Conservation (phyloP, 73 alveolate genomes). For the Paramecium bursaria region DNA sequence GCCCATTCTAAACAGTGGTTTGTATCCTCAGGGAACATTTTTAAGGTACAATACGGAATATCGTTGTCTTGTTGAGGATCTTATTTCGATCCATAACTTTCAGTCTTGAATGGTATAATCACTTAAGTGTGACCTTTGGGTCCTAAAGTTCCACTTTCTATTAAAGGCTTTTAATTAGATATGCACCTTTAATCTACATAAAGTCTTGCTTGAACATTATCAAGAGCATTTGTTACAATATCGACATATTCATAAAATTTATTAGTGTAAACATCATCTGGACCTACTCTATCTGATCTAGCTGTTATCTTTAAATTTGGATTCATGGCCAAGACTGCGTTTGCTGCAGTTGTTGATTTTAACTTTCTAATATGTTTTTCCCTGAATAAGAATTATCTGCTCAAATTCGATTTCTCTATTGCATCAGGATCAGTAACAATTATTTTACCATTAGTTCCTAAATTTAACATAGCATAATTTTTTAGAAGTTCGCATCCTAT, state of each 20-base stretch:
- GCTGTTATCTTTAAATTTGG: conserved; percentile 88
- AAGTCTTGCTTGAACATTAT: conserved; percentile 94
- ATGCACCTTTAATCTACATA: conserved; percentile 93
- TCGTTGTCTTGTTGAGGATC: conserved; percentile 94
- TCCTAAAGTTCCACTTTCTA: conserved; percentile 97
- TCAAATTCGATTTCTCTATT: conserved; percentile 93
- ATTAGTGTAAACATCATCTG: conserved; percentile 85
- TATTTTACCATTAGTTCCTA: conserved; percentile 79
- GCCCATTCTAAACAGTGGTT: conserved; percentile 98
- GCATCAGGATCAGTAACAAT: conserved; percentile 95
- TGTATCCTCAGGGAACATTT: conserved; percentile 96
- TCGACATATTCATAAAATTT: conserved; percentile 81
- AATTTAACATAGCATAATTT: conserved; percentile 92
- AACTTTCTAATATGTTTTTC: conserved; percentile 94
- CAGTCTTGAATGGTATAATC: conserved; percentile 90
- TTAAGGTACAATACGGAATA: conserved; percentile 96
- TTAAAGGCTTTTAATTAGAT: conserved; percentile 82
- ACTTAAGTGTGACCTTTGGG: conserved; percentile 97
- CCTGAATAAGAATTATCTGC: conserved; percentile 94
- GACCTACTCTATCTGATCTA: conserved; percentile 87
- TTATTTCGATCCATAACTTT: conserved; percentile 86
- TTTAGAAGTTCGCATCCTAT: conserved; percentile 96
- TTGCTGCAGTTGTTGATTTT: conserved; percentile 93
- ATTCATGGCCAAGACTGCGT: conserved; percentile 96
- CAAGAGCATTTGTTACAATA: conserved; percentile 95